These are phyloP conservation scores for Aethionema arabicum DNA, from an alignment of 345 rosid species.

Conservation along the genomic window DNA sequence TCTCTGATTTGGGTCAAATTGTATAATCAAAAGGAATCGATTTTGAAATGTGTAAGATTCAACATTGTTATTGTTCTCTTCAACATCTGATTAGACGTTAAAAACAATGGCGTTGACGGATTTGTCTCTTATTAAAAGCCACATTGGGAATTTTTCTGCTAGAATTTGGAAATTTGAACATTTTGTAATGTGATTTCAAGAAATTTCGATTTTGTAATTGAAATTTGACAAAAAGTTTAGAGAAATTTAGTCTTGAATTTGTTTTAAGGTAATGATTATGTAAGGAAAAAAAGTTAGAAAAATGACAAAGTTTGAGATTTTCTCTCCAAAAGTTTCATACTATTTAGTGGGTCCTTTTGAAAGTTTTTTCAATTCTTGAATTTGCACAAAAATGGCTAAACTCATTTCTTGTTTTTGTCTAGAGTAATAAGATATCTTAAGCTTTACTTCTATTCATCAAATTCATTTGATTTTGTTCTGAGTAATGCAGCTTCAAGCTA, in stretches of 20 bases:
- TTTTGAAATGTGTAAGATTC: conserved; percentile 7
- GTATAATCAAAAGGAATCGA: conserved; percentile 4
- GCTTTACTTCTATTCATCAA: neutral
- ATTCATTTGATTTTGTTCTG: conserved; percentile 4
- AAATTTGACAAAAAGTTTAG: conserved; percentile 1
- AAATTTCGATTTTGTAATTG: neutral
- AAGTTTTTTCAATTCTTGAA: conserved; percentile 16
- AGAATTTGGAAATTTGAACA: neutral
- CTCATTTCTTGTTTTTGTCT: neutral
- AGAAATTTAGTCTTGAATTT: conserved; percentile 16
- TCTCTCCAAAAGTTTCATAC: conserved; percentile 12
- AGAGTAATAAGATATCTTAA: neutral
- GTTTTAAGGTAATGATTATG: conserved; percentile 16
- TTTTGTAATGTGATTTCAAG: neutral
- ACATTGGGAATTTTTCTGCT: conserved; percentile 6
- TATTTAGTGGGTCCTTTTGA: conserved; percentile 38
- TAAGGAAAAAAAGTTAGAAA: conserved; percentile 3
- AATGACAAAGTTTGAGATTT: conserved; percentile 28
- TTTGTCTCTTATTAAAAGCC: conserved; percentile 21
- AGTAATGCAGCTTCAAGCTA: conserved; percentile 34
- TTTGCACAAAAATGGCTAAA: neutral
- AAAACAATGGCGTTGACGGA: conserved; percentile 23
- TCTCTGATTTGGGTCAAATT: neutral
- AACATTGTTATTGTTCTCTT: neutral
- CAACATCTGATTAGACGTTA: neutral